These are phyloP conservation scores for Cajanus cajan DNA, from an alignment of 306 rosid genomes.

Conservation along the genomic window DNA sequence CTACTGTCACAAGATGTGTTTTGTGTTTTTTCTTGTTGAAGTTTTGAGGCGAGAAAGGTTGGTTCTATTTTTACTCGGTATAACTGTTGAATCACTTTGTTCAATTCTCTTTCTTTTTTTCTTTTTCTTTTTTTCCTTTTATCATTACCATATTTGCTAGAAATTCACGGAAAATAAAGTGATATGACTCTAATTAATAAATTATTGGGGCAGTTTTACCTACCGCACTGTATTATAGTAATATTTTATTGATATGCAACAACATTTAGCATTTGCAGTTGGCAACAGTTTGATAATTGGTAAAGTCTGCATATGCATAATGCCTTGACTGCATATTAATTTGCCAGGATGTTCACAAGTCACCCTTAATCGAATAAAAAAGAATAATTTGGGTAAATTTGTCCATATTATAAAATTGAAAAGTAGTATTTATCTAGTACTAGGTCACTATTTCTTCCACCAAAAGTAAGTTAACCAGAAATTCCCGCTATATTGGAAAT, in stretches of 20 bases:
- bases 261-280: background rate
- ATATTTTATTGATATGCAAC: background rate
- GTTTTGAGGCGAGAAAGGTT: slow-evolving; percentile 10
- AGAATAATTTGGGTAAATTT: background rate
- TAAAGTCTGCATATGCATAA: background rate
- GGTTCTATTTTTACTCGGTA: slow-evolving; percentile 19
- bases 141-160: background rate
- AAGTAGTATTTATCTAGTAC: background rate
- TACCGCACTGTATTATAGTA: background rate
- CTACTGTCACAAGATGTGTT: background rate
- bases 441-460: background rate
- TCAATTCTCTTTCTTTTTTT: background rate
- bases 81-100: background rate
- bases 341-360: background rate
- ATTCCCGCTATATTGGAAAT: background rate
- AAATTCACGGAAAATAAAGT: background rate
- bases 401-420: background rate
- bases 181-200: background rate
- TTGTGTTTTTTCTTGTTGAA: background rate
- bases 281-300: background rate
- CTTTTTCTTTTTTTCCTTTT: no score
- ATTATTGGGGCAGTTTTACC: background rate
- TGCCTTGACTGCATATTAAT: background rate
- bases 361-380: background rate
- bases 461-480: background rate